Percentiles rank a stretch among this genome's conserved stretches.
Evolutionary conservation across 1,139 yeast genomes (phyloP).

Genomic region (Hanseniaspora gamundiae): DNA sequence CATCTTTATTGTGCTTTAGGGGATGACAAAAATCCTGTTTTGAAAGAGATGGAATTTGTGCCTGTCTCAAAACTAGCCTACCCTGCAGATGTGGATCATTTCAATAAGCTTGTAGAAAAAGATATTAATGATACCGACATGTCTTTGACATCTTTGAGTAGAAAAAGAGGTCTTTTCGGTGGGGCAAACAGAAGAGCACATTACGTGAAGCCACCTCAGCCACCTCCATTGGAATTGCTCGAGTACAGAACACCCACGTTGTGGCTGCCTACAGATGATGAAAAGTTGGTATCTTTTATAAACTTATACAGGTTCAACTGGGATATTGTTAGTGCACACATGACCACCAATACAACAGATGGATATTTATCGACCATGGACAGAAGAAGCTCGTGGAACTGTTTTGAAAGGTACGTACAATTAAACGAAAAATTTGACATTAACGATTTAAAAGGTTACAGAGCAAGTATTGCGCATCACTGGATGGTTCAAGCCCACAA

Average conservation of each 20-base stretch:
- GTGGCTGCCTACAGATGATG: slow-evolving; percentile 93
- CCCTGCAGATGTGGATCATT: slow-evolving; percentile 51
- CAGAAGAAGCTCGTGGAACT: slow-evolving; percentile 96
- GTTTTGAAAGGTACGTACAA: slow-evolving; percentile 92
- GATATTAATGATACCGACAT: slow-evolving; percentile 33
- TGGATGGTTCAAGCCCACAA: slow-evolving; percentile 90
- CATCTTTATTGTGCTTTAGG: slow-evolving; percentile 15
- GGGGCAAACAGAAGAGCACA: slow-evolving; percentile 32
- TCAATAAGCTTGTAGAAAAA: slow-evolving; percentile 48
- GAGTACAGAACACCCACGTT: slow-evolving; percentile 82
- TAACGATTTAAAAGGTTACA: slow-evolving; percentile 76
- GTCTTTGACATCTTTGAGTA: slow-evolving; percentile 22
- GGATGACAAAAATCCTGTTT: background rate
- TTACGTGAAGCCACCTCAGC: slow-evolving; percentile 67
- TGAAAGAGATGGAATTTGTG: slow-evolving; percentile 19
- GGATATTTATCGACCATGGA: slow-evolving; percentile 80
- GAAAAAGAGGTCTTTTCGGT: slow-evolving; percentile 25
- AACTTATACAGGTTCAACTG: slow-evolving; percentile 86
- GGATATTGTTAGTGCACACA: slow-evolving; percentile 78
- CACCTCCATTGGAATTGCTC: slow-evolving; percentile 69
- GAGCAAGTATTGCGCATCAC: slow-evolving; percentile 73
- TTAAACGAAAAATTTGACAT: slow-evolving; percentile 79
- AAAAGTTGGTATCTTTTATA: slow-evolving; percentile 62
- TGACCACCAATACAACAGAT: slow-evolving; percentile 51
- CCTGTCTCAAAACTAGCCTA: slow-evolving; percentile 53